A percentile compares a stretch with the other conserved stretches of the same genome.
Evolutionary conservation across 306 rosid species (phyloP).

Genomic region (Alnus rubra): DNA sequence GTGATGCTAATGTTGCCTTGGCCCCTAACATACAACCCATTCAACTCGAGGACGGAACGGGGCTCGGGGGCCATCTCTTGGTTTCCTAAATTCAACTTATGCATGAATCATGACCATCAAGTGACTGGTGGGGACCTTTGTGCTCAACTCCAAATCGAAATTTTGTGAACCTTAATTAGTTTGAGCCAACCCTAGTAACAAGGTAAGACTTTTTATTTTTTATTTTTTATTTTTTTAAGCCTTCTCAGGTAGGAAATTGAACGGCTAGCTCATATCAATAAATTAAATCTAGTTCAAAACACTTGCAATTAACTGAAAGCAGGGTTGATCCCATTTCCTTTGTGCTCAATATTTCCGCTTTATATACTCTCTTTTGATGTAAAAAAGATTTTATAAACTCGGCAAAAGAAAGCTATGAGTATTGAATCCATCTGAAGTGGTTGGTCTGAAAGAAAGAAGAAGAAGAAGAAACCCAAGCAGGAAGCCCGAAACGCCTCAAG

Average conservation of each 20-base stretch:
- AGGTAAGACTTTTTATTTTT: no score
- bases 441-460: background rate
- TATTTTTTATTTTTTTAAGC: no score
- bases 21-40: conserved; percentile 10
- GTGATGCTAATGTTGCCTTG: conserved; percentile 33
- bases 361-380: background rate
- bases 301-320: no score
- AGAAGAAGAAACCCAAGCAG: background rate
- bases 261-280: background rate
- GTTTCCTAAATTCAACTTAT: no score
- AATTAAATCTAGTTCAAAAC: background rate
- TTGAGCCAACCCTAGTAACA: no score
- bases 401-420: background rate
- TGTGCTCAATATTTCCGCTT: background rate
- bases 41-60: no score
- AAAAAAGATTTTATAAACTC: background rate
- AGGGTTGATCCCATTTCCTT: background rate
- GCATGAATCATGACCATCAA: no score
- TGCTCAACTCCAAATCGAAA: no score
- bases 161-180: no score
- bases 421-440: background rate
- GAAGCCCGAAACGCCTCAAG: background rate
- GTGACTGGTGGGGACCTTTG: no score
- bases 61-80: no score
- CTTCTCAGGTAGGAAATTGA: no score